These are phyloP conservation scores for Cotoneaster glaucophyllus DNA, from an alignment of 306 rosid species.

Conservation along the genomic window DNA sequence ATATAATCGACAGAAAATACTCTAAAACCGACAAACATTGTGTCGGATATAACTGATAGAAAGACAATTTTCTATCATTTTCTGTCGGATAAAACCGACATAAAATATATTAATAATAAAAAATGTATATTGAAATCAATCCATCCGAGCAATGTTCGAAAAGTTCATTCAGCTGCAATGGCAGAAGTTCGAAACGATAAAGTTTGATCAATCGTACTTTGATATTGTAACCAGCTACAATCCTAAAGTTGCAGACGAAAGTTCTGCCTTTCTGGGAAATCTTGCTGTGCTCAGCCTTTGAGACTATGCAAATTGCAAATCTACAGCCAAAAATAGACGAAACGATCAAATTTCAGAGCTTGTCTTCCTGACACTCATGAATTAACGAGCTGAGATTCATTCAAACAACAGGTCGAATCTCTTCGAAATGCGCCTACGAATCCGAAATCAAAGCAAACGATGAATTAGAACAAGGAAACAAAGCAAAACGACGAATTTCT, in stretches of 20 bases:
- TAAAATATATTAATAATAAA: too few species aligned
- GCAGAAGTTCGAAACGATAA: too few species aligned
- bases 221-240: background rate
- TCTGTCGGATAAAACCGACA: too few species aligned
- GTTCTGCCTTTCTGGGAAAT: conserved; percentile 8
- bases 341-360: conserved; percentile 33
- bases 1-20: too few species aligned
- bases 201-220: too few species aligned
- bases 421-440: conserved; percentile 36
- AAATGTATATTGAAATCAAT: too few species aligned
- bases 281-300: background rate
- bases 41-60: too few species aligned
- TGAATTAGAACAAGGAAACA: conserved; percentile 5
- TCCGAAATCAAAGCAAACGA: conserved; percentile 1
- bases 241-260: conserved; percentile 1
- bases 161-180: too few species aligned
- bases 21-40: too few species aligned
- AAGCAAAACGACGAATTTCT: conserved; percentile 17
- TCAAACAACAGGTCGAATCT: conserved; percentile 14
- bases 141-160: too few species aligned
- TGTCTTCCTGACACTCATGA: conserved; percentile 20
- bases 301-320: conserved; percentile 33
- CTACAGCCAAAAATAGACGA: conserved; percentile 21
- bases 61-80: too few species aligned
- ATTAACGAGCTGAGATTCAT: conserved; percentile 11